Base-by-base conservation (phyloP, 2,329 filamentous ascomycete species). In the Nigrospora osmanthi region DNA sequence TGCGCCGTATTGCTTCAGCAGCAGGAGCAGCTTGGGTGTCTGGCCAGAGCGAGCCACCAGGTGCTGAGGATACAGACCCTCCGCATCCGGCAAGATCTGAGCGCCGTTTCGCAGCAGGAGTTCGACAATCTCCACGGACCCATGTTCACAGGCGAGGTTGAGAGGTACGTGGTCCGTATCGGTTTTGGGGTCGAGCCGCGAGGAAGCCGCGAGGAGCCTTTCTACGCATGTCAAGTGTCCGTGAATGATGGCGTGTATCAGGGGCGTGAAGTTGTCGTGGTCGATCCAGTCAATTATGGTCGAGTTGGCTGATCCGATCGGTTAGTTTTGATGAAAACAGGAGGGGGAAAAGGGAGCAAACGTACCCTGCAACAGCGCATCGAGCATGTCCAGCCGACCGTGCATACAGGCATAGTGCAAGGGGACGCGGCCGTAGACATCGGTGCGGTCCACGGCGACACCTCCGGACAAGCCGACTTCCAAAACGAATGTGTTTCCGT, bases 401-500 rank as follows among this genome's bases (percentile, higher is more conserved):
- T 96, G 89, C 78, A 97, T 90, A 62, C 89, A 95, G 13, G 93
- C 90, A 67, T 98, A 98, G 60, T 98, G 93, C 33, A 98, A 69
- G 23, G 93, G 90, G 48, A 95, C 87, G 40, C 93, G 78, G 10
- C 93, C 93, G 61, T 98, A 98, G 7, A 96, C 90, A 67, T 98
- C 93, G 3, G 85, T 86, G 42, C 87, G 78, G 46, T 81, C 81
- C 19, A 89, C 82, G 50, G 90, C 82, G 32, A 96, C 89, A 5
- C 79, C 81, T 38, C 78, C 81, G 2, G 77, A 70, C n/a, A 98
- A 70, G 4, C 86, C 90, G 52, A 85, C 81, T 42, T 79, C 71
- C 47, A 97, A 71, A 30, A 96, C 86, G 54, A 87, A 83, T 11
- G 78, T 69, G 57, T 90, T 90, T 16, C 90, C 90, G 49, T 94